Evolutionary conservation across 2,329 filamentous ascomycete species (phyloP).

Genomic region (Macrophomina pseudophaseolina): DNA sequence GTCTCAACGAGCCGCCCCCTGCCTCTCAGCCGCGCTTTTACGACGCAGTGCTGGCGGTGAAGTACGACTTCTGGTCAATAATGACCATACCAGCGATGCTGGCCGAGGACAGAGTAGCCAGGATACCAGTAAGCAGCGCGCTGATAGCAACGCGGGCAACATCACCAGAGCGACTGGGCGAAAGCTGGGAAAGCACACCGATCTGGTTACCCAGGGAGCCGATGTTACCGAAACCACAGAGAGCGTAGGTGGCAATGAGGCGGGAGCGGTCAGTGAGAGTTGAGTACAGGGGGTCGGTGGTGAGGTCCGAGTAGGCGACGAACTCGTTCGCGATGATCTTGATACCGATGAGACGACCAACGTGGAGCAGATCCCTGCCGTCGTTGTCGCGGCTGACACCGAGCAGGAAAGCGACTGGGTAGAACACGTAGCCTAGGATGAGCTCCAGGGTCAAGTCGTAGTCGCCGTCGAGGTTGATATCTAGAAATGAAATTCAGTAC

Average conservation of each 20-base stretch:
- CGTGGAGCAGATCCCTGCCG: slow-evolving; percentile 68
- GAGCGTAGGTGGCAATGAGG: slow-evolving; percentile 84
- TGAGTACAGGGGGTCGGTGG: slow-evolving; percentile 58
- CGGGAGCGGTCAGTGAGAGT: slow-evolving; percentile 70
- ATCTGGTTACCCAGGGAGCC: slow-evolving; percentile 89
- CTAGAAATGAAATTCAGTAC: slow-evolving; percentile 10
- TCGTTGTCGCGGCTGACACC: slow-evolving; percentile 66
- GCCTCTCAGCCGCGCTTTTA: not conserved
- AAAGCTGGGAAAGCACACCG: slow-evolving; percentile 82
- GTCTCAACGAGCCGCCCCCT: not conserved
- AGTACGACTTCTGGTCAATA: slow-evolving; percentile 53
- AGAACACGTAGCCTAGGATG: slow-evolving; percentile 78
- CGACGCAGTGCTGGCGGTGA: slow-evolving; percentile 12
- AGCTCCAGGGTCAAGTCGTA: slow-evolving; percentile 75
- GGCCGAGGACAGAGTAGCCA: slow-evolving; percentile 80
- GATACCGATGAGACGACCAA: slow-evolving; percentile 78
- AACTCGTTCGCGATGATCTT: slow-evolving; percentile 90
- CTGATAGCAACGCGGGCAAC: slow-evolving; percentile 77
- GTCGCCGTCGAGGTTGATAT: slow-evolving; percentile 71
- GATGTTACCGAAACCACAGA: slow-evolving; percentile 79
- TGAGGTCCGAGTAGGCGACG: slow-evolving; percentile 69
- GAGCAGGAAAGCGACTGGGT: slow-evolving; percentile 79
- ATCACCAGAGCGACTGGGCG: slow-evolving; percentile 74
- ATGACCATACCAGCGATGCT: slow-evolving; percentile 78
- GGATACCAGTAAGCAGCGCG: slow-evolving; percentile 76